Conservation (phyloP, 2,329 filamentous ascomycete species). For the Helotiales sp. region DNA sequence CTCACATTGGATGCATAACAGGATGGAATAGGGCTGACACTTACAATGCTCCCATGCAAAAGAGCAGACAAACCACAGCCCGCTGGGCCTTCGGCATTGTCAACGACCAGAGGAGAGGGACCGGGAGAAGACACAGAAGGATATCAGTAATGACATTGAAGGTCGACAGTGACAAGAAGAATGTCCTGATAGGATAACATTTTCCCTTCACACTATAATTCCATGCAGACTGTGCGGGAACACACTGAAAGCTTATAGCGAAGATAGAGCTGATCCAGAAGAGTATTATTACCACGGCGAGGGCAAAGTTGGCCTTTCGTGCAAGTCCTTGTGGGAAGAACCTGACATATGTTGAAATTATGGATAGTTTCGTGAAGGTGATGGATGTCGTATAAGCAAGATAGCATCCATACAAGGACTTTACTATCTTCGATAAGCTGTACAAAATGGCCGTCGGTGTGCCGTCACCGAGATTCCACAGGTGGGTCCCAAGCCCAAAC, state of each 20-base stretch:
- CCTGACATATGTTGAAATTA: not conserved
- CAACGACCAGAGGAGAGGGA: not conserved
- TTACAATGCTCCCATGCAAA: slow-evolving; percentile 1
- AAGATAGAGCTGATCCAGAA: slow-evolving; percentile 1
- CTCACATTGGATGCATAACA: not conserved
- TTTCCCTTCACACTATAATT: not conserved
- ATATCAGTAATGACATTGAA: not conserved
- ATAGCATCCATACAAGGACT: not conserved
- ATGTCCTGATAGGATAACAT: not conserved
- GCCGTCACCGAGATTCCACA: not conserved
- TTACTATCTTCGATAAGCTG: not conserved
- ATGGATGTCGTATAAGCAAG: not conserved
- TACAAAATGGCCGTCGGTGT: not conserved
- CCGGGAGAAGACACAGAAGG: not conserved
- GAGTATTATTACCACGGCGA: not conserved
- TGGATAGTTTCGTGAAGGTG: not conserved
- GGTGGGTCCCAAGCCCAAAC: not conserved
- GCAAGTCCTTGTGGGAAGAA: not conserved
- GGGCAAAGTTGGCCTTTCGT: not conserved
- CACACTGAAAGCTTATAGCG: not conserved
- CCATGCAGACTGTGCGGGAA: not conserved
- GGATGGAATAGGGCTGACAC: too few species aligned
- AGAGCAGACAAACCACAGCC: not conserved
- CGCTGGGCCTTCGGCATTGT: not conserved
- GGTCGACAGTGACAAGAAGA: not conserved